phyloP scores from a whole-genome alignment of 1,139 yeast genomes.

The Suhomyces bribrorum region DNA sequence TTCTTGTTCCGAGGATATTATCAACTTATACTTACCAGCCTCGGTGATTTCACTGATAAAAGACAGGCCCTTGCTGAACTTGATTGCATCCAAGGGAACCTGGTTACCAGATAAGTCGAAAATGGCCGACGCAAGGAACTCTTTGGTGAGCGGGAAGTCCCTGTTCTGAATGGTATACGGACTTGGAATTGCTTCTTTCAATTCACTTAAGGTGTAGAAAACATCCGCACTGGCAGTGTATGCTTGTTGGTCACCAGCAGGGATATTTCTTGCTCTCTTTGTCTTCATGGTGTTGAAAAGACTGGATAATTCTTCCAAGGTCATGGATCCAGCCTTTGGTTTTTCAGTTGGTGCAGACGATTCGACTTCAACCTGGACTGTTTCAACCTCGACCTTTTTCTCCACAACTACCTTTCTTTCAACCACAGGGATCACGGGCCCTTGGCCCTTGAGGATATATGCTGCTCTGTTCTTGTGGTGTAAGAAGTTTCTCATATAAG shows the following conservation, averaged over 20 bases:
- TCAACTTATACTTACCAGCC: constrained; percentile 36
- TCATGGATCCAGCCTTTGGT: constrained; percentile 29
- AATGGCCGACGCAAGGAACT: constrained; percentile 24
- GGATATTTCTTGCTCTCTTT: constrained; percentile 10
- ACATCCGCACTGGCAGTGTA: constrained; percentile 18
- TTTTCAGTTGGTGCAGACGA: constrained; percentile 5
- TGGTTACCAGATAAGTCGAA: constrained; percentile 34
- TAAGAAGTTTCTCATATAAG: constrained; percentile 77
- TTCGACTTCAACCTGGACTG: constrained; percentile 4
- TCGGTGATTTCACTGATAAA: constrained; percentile 24
- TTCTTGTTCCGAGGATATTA: constrained; percentile 28
- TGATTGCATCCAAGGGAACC: constrained; percentile 29
- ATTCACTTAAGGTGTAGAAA: constrained; percentile 31
- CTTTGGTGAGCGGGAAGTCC: constrained; percentile 33
- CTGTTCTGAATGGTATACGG: constrained; percentile 20
- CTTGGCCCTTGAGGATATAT: constrained; percentile 55
- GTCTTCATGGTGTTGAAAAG: constrained; percentile 34
- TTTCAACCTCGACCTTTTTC: constrained; percentile 11
- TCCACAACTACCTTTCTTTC: constrained; percentile 23
- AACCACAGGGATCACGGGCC: constrained; percentile 65
- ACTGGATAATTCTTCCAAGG: constrained; percentile 41
- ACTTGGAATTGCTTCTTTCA: constrained; percentile 35
- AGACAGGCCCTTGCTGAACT: constrained; percentile 18
- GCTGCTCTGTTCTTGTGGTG: constrained; percentile 74
- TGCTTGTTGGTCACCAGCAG: constrained; percentile 5